phyloP scores from a whole-genome alignment of 768 basidiomycete genomes.

The Leucosporidium scottii region DNA sequence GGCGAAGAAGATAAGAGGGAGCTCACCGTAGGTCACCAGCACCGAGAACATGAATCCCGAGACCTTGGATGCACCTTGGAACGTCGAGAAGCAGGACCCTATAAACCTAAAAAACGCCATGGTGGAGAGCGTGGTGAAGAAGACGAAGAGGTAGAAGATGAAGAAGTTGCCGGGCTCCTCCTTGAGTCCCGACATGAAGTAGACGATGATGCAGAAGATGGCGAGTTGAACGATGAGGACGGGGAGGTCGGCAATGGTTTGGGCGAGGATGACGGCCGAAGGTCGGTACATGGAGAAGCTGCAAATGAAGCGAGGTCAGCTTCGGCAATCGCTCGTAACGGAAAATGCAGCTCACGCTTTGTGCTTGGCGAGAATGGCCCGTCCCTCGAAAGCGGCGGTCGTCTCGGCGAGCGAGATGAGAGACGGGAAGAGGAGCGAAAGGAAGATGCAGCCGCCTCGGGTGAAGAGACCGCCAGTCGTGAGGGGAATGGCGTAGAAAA shows the following conservation, averaged over 20 bases:
- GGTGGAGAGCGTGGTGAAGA: constrained; percentile 41
- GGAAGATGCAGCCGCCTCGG: constrained; percentile 49
- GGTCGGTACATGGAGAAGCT: constrained; percentile 47
- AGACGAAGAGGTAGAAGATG: constrained; percentile 44
- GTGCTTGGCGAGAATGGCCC: constrained; percentile 31
- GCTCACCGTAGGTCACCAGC: background rate
- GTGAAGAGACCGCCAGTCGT: constrained; percentile 76
- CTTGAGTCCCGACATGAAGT: constrained; percentile 47
- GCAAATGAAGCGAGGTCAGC: constrained; percentile 42
- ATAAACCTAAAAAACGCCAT: constrained; percentile 43
- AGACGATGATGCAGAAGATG: constrained; percentile 42
- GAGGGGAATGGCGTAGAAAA: constrained; percentile 54
- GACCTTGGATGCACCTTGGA: constrained; percentile 40
- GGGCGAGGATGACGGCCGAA: constrained; percentile 43
- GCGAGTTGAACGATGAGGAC: constrained; percentile 32
- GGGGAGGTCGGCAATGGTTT: constrained; percentile 46
- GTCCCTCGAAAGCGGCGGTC: background rate
- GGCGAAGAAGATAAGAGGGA: background rate
- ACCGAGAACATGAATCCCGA: constrained; percentile 44
- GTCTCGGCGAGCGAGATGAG: constrained; percentile 54
- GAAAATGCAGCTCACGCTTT: background rate
- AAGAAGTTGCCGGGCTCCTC: constrained; percentile 50
- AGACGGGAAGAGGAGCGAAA: constrained; percentile 41
- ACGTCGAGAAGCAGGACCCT: constrained; percentile 35
- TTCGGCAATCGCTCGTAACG: constrained; percentile 43